Conservation (phyloP, 2,329 filamentous ascomycete species). For the Stromatinia cepivora region DNA sequence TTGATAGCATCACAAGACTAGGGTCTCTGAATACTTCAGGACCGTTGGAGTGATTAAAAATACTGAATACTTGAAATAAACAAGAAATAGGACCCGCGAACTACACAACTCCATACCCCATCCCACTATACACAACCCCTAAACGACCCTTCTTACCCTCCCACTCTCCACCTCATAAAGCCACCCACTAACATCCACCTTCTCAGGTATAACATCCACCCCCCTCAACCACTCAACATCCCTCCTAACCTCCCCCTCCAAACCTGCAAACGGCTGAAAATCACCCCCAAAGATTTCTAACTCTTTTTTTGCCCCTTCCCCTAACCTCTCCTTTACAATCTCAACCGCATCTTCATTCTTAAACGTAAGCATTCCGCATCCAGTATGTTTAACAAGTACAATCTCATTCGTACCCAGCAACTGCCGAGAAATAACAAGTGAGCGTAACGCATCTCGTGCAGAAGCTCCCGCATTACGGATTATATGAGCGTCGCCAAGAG, state of each 20-base stretch:
- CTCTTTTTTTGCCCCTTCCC: constrained; percentile 46
- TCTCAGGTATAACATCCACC: constrained; percentile 59
- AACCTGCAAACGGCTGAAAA: constrained; percentile 52
- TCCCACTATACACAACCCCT: neutral
- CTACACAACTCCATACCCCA: neutral
- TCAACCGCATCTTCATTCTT: constrained; percentile 56
- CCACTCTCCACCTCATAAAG: constrained; percentile 78
- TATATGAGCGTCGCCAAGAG: constrained; percentile 75
- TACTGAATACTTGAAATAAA: neutral
- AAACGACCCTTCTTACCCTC: constrained; percentile 54
- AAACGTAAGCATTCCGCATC: constrained; percentile 72
- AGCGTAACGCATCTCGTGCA: constrained; percentile 68
- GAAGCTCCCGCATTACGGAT: constrained; percentile 73
- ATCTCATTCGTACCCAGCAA: constrained; percentile 75
- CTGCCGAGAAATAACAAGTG: constrained; percentile 76
- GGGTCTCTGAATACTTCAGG: neutral
- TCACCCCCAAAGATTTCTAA: constrained; percentile 36
- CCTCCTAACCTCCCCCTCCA: constrained; percentile 63
- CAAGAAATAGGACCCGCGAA: neutral
- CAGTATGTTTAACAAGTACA: constrained; percentile 53
- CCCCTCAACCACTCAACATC: constrained; percentile 65
- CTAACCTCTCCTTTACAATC: constrained; percentile 59
- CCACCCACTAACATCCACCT: constrained; percentile 67
- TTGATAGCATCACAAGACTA: neutral
- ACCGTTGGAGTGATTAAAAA: neutral